Conservation (phyloP, 192 early-diverging fungal genomes). For the Coemansia erecta region DNA sequence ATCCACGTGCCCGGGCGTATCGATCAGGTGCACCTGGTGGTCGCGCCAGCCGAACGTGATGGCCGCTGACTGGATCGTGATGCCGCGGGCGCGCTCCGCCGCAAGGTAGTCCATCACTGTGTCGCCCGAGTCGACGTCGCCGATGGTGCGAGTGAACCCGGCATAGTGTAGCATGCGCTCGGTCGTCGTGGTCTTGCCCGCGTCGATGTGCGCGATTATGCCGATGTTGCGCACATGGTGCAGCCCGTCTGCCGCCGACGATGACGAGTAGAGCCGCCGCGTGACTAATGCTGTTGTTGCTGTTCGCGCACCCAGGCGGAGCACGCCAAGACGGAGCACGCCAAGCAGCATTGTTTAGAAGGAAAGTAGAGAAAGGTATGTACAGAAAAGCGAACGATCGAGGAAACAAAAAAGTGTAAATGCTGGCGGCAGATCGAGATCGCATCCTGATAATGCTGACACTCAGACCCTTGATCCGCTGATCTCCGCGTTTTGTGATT, state of each 20-base stretch:
- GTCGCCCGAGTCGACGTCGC: slow-evolving; percentile 90
- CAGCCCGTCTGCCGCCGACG: not conserved
- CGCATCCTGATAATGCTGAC: too few relatives aligned
- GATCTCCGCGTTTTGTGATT: too few relatives aligned
- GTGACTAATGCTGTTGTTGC: too few relatives aligned
- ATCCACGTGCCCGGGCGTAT: slow-evolving; percentile 95
- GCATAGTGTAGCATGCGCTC: slow-evolving; percentile 97
- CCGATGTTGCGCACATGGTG: slow-evolving; percentile 77
- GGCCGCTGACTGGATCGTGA: slow-evolving; percentile 91
- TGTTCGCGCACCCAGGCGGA: too few relatives aligned
- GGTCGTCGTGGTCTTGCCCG: slow-evolving; percentile 96
- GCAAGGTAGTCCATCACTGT: slow-evolving; percentile 93
- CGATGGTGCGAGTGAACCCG: slow-evolving; percentile 82
- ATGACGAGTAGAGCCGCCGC: not conserved
- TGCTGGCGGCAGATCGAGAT: too few relatives aligned
- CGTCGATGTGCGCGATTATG: slow-evolving; percentile 97
- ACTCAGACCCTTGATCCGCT: too few relatives aligned
- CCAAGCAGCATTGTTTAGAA: not conserved
- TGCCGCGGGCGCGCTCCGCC: slow-evolving; percentile 87
- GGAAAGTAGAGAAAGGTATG: not conserved
- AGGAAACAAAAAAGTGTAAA: too few relatives aligned
- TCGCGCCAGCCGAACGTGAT: slow-evolving; percentile 79
- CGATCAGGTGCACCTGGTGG: slow-evolving; percentile 87
- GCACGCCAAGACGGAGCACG: too few relatives aligned
- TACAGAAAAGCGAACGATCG: not conserved